Conservation (phyloP, 1,139 yeast species). For the Torulaspora globosa region DNA sequence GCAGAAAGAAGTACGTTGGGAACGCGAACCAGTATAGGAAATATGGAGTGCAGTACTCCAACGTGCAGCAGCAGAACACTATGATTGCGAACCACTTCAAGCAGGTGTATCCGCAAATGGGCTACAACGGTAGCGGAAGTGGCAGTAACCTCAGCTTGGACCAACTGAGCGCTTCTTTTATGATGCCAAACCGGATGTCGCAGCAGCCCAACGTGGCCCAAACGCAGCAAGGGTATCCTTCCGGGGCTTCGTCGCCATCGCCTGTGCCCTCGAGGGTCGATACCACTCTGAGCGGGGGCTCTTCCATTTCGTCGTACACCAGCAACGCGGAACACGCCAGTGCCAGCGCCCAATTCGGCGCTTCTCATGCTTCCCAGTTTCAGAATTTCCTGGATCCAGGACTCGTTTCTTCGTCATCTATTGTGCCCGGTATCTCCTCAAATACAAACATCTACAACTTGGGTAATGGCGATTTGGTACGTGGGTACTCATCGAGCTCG, state of each 20-base stretch:
- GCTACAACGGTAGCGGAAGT: constrained; percentile 19
- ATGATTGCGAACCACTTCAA: constrained; percentile 24
- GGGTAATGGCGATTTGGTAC: constrained; percentile 11
- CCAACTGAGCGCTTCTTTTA: constrained; percentile 14
- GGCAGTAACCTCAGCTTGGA: constrained; percentile 17
- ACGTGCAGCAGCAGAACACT: constrained; percentile 12
- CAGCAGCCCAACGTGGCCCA: constrained; percentile 9
- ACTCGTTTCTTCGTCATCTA: constrained; percentile 6
- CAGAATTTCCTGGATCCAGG: constrained; percentile 13
- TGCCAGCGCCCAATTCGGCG: constrained; percentile 13
- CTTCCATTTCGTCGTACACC: constrained; percentile 18
- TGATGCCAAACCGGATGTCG: constrained; percentile 7
- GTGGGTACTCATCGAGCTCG: constrained; percentile 11
- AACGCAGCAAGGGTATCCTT: constrained; percentile 15
- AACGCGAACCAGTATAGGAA: constrained; percentile 10
- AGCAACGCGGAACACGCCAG: constrained; percentile 18
- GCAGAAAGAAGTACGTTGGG: constrained; percentile 13
- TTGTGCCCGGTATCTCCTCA: constrained; percentile 9
- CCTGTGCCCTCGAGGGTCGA: constrained; percentile 21
- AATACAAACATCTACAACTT: constrained; percentile 9
- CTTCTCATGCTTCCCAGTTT: constrained; percentile 9
- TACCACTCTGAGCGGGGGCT: constrained; percentile 18
- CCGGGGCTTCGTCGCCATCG: constrained; percentile 24
- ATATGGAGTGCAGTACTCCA: constrained; percentile 7
- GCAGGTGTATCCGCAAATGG: constrained; percentile 29